Evolutionary conservation across 2,329 filamentous ascomycete species (phyloP).

Genomic region (Ophiosphaerella korrae): DNA sequence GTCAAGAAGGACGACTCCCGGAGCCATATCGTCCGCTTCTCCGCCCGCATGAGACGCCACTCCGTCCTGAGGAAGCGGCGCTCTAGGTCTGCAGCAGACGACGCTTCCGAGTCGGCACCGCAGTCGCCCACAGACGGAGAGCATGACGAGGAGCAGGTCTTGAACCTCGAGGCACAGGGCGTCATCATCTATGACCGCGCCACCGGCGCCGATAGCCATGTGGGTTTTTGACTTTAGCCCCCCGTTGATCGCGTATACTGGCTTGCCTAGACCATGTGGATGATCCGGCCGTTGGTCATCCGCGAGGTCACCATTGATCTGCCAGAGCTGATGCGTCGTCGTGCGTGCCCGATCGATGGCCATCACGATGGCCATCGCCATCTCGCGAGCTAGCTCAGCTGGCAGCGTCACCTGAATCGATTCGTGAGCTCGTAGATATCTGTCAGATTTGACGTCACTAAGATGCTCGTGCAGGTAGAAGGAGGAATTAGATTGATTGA

Average conservation of each 20-base stretch:
- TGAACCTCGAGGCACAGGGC: constrained; percentile 92
- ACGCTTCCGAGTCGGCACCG: too few relatives aligned
- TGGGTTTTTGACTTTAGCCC: constrained; percentile 57
- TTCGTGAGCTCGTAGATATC: too few relatives aligned
- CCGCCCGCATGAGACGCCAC: constrained; percentile 42
- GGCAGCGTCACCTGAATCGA: too few relatives aligned
- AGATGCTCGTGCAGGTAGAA: too few relatives aligned
- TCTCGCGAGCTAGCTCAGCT: too few relatives aligned
- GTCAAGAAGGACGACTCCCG: constrained; percentile 88
- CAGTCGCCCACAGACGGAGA: too few relatives aligned
- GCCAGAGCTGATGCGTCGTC: constrained; percentile 75
- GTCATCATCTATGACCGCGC: constrained; percentile 96
- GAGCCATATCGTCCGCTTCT: constrained; percentile 71
- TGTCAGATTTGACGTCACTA: too few relatives aligned
- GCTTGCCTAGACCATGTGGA: constrained; percentile 91
- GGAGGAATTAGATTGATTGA: too few relatives aligned
- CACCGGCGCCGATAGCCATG: constrained; percentile 86
- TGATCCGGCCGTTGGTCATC: constrained; percentile 90
- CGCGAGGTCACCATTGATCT: constrained; percentile 96
- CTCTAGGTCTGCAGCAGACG: constrained; percentile 16
- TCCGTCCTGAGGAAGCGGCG: constrained; percentile 42
- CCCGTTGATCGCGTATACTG: constrained; percentile 17
- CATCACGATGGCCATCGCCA: too few relatives aligned
- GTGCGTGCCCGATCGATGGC: too few relatives aligned
- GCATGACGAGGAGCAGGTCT: constrained; percentile 52